These are phyloP conservation scores for Colletotrichum caudatum DNA, from an alignment of 2,329 filamentous ascomycete genomes.

Conservation along the genomic window DNA sequence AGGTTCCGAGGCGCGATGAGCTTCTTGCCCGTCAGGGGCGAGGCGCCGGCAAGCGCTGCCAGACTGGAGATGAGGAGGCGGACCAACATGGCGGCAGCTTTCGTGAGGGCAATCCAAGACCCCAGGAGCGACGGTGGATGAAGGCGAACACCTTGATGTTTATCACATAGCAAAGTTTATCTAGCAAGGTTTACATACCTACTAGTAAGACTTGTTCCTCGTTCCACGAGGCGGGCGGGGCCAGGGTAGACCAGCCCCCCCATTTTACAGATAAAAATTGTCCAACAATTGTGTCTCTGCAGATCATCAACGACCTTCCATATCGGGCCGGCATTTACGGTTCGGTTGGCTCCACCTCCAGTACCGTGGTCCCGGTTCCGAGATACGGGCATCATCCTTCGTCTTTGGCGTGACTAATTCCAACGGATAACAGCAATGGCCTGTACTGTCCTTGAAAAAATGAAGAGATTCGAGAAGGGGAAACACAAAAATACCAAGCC, in stretches of 20 bases:
- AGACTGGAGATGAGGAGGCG: conserved; percentile 6
- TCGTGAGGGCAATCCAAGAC: too few relatives aligned
- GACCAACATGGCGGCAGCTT: conserved; percentile 13
- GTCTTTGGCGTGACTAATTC: background rate
- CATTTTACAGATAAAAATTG: conserved; percentile 19
- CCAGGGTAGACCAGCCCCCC: conserved; percentile 17
- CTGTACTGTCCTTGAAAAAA: background rate
- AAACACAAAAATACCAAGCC: background rate
- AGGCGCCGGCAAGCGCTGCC: conserved; percentile 20
- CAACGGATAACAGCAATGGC: background rate
- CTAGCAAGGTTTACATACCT: too few relatives aligned
- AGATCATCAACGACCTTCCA: conserved; percentile 34
- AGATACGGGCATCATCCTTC: background rate
- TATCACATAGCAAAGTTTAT: too few relatives aligned
- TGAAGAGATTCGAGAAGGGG: background rate
- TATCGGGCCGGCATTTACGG: conserved; percentile 4
- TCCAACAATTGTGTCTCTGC: conserved; percentile 13
- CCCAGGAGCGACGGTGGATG: background rate
- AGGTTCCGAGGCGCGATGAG: background rate
- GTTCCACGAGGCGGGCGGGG: conserved; percentile 16
- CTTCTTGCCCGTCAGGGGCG: conserved; percentile 11
- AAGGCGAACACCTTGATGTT: too few relatives aligned
- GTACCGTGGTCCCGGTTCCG: background rate
- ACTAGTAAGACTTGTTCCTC: background rate
- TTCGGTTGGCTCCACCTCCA: background rate